Evolutionary conservation across 148 eudicot species (phyloP).

Genomic region (Silene uniflora): DNA sequence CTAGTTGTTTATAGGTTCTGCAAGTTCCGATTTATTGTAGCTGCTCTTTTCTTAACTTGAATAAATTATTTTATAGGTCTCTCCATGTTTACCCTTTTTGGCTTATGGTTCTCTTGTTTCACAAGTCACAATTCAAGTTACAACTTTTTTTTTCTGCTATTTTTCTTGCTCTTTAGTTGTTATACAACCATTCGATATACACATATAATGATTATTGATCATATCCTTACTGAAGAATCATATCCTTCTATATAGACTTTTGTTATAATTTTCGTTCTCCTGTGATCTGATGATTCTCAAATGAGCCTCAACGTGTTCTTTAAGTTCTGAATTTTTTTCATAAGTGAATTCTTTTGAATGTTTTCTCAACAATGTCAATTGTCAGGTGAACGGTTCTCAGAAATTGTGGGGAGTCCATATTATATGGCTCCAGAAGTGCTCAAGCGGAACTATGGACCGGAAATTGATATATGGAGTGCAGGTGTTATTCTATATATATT

Average conservation of each 20-base stretch:
- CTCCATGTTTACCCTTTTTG: too few species aligned
- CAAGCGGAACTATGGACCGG: constrained; percentile 89
- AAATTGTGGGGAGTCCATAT: constrained; percentile 97
- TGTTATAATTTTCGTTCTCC: neutral
- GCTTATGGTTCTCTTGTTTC: too few species aligned
- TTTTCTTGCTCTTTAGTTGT: neutral
- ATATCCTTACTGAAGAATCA: too few species aligned
- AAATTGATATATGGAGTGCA: constrained; percentile 97
- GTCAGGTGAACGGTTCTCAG: constrained; percentile 83
- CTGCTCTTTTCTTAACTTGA: too few species aligned
- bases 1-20: too few species aligned
- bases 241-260: neutral
- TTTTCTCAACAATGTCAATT: constrained; percentile 12
- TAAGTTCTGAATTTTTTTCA: neutral
- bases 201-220: too few species aligned
- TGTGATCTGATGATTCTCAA: neutral
- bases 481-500: constrained; percentile 93
- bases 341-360: neutral
- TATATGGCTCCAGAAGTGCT: constrained; percentile 98
- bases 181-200: too few species aligned
- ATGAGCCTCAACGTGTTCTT: neutral
- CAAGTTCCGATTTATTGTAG: too few species aligned
- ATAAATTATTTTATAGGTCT: too few species aligned
- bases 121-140: too few species aligned
- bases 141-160: too few species aligned